Evolutionary conservation across 164 flowering plant genomes (phyloP).

Genomic region (Umbilicus rupestris): DNA sequence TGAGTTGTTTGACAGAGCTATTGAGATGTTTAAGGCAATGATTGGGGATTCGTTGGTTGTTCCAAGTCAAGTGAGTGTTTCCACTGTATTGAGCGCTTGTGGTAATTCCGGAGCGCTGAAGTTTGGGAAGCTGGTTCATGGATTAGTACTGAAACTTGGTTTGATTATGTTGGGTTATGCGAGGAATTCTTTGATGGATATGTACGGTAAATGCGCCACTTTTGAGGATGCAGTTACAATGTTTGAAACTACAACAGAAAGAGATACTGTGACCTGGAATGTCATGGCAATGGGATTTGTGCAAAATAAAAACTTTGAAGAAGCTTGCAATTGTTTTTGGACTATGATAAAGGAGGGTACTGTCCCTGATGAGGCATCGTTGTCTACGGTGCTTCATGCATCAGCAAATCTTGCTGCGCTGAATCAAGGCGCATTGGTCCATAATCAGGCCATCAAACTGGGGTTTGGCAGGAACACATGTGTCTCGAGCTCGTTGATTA

Average conservation of each 20-base stretch:
- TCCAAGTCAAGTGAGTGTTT: conserved; percentile 45
- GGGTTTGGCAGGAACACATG: conserved; percentile 32
- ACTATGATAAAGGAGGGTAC: conserved; percentile 43
- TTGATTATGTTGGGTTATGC: conserved; percentile 24
- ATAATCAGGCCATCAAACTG: conserved; percentile 36
- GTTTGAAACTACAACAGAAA: conserved; percentile 22
- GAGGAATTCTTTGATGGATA: conserved; percentile 42
- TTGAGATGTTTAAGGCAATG: conserved; percentile 23
- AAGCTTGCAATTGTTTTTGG: conserved; percentile 44
- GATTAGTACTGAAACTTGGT: conserved; percentile 29
- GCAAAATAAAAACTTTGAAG: conserved; percentile 32
- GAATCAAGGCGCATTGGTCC: conserved; percentile 37
- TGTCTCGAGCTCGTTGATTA: conserved; percentile 38
- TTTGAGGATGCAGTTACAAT: conserved; percentile 30
- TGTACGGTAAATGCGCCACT: conserved; percentile 46
- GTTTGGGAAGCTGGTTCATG: conserved; percentile 51
- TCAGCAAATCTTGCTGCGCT: conserved; percentile 39
- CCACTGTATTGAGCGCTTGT: conserved; percentile 43
- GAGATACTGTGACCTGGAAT: conserved; percentile 56
- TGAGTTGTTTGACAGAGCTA: conserved; percentile 23
- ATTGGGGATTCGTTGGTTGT: conserved; percentile 17
- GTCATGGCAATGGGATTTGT: conserved; percentile 45
- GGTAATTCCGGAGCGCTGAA: conserved; percentile 23
- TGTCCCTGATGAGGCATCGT: conserved; percentile 37
- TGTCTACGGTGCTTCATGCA: conserved; percentile 46